These are phyloP conservation scores for Xylariaceae sp. DNA, from an alignment of 2,329 filamentous ascomycete species.

Conservation along the genomic window DNA sequence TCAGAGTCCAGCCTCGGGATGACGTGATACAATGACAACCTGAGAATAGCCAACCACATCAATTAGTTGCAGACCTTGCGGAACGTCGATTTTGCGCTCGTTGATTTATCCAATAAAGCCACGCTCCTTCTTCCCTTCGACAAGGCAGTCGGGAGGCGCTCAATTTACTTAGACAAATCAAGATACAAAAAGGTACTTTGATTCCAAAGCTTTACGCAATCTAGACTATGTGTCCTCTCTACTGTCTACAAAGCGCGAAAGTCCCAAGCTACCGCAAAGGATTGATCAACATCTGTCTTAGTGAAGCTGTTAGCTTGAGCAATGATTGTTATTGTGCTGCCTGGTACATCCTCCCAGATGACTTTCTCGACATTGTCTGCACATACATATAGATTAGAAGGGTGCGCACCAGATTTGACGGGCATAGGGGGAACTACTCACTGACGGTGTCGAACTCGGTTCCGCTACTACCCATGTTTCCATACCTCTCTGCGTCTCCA, in stretches of 20 bases:
- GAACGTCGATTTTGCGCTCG: no score
- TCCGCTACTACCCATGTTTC: background rate
- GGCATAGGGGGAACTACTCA: background rate
- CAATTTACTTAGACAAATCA: no score
- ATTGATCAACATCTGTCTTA: background rate
- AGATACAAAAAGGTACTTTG: no score
- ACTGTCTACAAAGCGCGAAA: background rate
- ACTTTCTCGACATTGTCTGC: background rate
- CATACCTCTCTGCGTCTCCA: background rate
- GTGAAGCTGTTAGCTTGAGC: background rate
- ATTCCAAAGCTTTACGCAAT: no score
- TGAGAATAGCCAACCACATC: no score
- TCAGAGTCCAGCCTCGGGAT: no score
- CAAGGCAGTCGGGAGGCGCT: no score
- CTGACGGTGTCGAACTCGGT: background rate
- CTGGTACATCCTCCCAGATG: background rate
- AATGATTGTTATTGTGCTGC: background rate
- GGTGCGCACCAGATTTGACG: background rate
- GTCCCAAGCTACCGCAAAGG: background rate
- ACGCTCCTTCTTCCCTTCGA: no score
- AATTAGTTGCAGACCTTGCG: no score
- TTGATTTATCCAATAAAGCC: no score
- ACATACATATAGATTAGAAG: background rate
- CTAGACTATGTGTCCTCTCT: no score
- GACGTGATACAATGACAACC: no score